These are phyloP conservation scores for Clitopilus passeckerianus DNA, from an alignment of 768 basidiomycete species.

Conservation along the genomic window DNA sequence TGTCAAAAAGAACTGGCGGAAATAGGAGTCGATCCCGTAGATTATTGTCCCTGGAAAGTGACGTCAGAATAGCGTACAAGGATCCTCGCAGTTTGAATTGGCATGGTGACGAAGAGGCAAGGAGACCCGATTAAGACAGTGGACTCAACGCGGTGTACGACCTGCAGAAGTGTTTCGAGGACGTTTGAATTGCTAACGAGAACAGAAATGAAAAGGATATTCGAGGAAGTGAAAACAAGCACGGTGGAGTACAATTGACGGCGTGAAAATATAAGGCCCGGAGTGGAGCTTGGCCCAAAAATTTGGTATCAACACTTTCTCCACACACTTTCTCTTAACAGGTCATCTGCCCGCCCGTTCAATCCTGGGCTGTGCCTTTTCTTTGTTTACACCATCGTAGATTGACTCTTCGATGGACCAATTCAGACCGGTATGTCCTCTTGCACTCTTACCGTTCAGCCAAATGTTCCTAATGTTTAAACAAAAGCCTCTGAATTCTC, in stretches of 20 bases:
- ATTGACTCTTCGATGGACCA: neutral
- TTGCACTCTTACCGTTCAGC: neutral
- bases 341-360: neutral
- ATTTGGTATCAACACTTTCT: neutral
- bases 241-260: neutral
- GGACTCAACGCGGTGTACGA: neutral
- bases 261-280: conserved; percentile 1
- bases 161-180: neutral
- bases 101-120: neutral
- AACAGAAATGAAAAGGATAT: neutral
- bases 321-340: neutral
- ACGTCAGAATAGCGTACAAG: neutral
- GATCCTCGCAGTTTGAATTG: neutral
- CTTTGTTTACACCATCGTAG: neutral
- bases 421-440: neutral
- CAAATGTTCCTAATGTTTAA: neutral
- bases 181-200: neutral
- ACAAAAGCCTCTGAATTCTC: neutral
- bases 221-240: neutral
- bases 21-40: neutral
- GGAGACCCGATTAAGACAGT: neutral
- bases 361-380: neutral
- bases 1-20: neutral
- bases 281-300: neutral
- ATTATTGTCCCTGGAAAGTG: neutral